Evolutionary conservation across 192 early-diverging fungal genomes (phyloP), one percentile per base, ranked within the genome.

Genomic region (Coemansia sp.): DNA sequence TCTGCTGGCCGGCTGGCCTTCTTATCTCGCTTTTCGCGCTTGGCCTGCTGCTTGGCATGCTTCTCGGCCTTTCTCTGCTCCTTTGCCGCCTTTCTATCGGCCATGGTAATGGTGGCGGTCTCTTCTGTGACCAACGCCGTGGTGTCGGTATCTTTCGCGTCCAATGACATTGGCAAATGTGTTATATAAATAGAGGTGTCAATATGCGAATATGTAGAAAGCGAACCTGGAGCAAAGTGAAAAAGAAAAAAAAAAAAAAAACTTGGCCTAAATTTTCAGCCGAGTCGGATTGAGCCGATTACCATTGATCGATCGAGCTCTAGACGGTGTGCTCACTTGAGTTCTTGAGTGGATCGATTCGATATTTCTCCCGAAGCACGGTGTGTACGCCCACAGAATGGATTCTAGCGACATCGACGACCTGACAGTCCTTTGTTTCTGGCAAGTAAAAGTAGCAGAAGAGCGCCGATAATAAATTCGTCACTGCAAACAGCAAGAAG

Each of bases 381-480:
- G 63, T 83, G 60, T 83, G 81, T 4, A 83, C 53, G 29, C 81
- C 76, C 2, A 73, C 67, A 17, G 75, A 83, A 41, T 83, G 81
- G 8, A 70, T 46, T n/a, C 61, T 63, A 1, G 74, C 69, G 29
- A 88, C 68, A 27, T 90, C 88, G n/a, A 88, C 84, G n/a, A 88
- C 68, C 16, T 78, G 81, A 44, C 86, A 75, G 60, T 89, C 91
- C 66, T 89, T 90, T 14, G 92, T 93, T 84, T 94, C 94, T 3
- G 93, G 93, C 29, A 95, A 81, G 48, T 86, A 87, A 54, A 85
- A 69, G 34, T 75, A 77, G 44, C 88, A 78, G 59, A 89, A 90
- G 7, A 86, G 59, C 27, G 86, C 82, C 10, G 86, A 87, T 17
- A 82, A 40, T 57, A 85, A 73, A 37, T 89, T 88, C 50, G 89